Evolutionary conservation across 2,329 filamentous ascomycete species (phyloP), one percentile per base, ranked within the genome.

Genomic region (Trichophyton benhamiae): DNA sequence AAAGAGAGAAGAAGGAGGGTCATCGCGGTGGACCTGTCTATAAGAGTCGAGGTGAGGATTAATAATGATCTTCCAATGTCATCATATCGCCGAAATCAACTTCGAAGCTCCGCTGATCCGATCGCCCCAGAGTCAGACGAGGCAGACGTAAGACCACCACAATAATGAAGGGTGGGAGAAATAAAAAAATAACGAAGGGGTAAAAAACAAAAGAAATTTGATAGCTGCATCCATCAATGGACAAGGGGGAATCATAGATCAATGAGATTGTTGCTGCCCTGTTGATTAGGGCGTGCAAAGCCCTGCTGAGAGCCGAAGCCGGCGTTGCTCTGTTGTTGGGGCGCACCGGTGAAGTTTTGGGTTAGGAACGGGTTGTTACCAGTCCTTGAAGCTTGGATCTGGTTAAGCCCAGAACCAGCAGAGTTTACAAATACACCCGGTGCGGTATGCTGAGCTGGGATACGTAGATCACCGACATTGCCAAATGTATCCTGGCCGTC

Each of bases 401-500:
- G 82, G 67, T 84, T 84, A 62, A 89, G 77, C n/a, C 89, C 89
- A 42, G 87, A 80, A 58, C 94, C 94, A 5, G 94, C 91, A 63
- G 89, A 95, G 77, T 99, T 99, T 76, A 99, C 87, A 72, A 97
- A 99, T 0, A 89, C 95, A 27, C 92, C 94, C 0, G 94, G 94
- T 0, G 94, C 91, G 0, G 94, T 99, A 74, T 99, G 94, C 72
- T 99, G 94, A 1, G 94, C 86, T 1, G 94, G 94, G 65, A 99
- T 95, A 74, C 94, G 91, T 55, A 96, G 81, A 66, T 97, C 89
- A 67, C 94, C 94, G n/a, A 89, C 89, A 73, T 99, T 99, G 66
- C 94, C 94, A 72, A 95, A 99, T 0, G 94, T 99, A 72, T 99
- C 94, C 79, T 95, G 88, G 25, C 94, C 94, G 62, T 99, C 94